Conservation (phyloP, 148 eudicot genomes). For the Limonium bicolor region DNA sequence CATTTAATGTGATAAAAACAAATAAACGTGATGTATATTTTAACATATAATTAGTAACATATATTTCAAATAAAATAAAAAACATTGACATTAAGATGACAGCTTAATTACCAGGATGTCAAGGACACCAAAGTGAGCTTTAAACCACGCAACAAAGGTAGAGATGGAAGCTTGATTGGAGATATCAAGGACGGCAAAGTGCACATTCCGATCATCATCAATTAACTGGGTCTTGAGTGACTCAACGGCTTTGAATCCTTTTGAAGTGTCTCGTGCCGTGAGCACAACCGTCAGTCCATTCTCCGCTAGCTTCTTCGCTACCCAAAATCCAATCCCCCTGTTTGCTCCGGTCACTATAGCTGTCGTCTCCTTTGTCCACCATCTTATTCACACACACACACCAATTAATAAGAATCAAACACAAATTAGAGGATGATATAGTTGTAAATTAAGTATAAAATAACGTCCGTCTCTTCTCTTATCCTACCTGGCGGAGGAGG, state of each 20-base stretch:
- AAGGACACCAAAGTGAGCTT: conserved; percentile 20
- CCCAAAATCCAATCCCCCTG: conserved; percentile 66
- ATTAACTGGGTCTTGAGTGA: conserved; percentile 25
- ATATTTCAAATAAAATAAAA: too few relatives aligned
- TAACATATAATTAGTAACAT: too few relatives aligned
- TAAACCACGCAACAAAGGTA: conserved; percentile 36
- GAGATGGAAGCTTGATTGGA: conserved; percentile 32
- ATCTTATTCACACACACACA: too few relatives aligned
- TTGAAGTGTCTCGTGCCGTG: conserved; percentile 48
- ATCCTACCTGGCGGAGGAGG: too few relatives aligned
- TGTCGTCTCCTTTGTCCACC: conserved; percentile 81
- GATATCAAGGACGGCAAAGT: conserved; percentile 35
- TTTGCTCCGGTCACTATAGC: conserved; percentile 86
- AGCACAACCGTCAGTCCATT: conserved; percentile 56
- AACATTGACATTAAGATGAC: too few relatives aligned
- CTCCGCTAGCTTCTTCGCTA: conserved; percentile 50
- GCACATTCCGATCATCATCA: conserved; percentile 13
- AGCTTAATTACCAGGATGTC: conserved; percentile 46
- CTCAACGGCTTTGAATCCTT: conserved; percentile 42
- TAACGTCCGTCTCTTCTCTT: too few relatives aligned
- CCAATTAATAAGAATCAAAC: too few relatives aligned
- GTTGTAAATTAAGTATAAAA: too few relatives aligned
- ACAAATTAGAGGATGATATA: too few relatives aligned
- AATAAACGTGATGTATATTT: too few relatives aligned
- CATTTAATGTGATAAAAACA: too few relatives aligned